These are phyloP conservation scores for Blepharisma stoltei DNA, from an alignment of 73 alveolate species.

Conservation along the genomic window DNA sequence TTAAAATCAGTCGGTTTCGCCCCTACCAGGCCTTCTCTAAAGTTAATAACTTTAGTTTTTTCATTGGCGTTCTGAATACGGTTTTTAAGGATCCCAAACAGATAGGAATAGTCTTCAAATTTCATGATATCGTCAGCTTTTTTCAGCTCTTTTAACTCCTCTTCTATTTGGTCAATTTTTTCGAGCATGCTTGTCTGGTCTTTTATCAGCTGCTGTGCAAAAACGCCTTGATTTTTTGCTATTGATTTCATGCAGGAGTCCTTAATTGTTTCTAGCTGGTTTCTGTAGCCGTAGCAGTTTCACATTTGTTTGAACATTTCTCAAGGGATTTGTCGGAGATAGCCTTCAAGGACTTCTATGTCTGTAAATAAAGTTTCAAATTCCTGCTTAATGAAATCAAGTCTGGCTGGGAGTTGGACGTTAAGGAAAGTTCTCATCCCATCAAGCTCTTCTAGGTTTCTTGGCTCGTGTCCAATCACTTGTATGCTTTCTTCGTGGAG, in stretches of 20 bases:
- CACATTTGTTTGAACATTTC: constrained; percentile 65
- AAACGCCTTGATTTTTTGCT: constrained; percentile 47
- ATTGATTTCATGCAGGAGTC: constrained; percentile 53
- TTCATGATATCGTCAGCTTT: constrained; percentile 40
- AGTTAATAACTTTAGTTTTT: constrained; percentile 37
- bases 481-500: constrained; percentile 41
- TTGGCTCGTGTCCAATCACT: constrained; percentile 44
- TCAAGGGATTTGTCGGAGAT: constrained; percentile 51
- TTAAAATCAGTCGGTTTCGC: constrained; percentile 39
- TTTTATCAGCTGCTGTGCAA: constrained; percentile 50
- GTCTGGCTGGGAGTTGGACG: constrained; percentile 51
- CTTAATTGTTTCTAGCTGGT: constrained; percentile 49
- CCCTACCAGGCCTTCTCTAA: constrained; percentile 46
- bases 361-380: constrained; percentile 58
- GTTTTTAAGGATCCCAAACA: constrained; percentile 46
- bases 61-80: constrained; percentile 40
- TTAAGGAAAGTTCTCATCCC: constrained; percentile 55
- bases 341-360: constrained; percentile 61
- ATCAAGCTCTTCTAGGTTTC: constrained; percentile 55
- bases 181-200: constrained; percentile 33
- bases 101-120: constrained; percentile 28
- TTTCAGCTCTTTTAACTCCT: constrained; percentile 39
- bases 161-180: constrained; percentile 42
- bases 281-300: constrained; percentile 66
- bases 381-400: constrained; percentile 43